Conservation (phyloP, 139 green algal species). For the Picochlorum sp. region DNA sequence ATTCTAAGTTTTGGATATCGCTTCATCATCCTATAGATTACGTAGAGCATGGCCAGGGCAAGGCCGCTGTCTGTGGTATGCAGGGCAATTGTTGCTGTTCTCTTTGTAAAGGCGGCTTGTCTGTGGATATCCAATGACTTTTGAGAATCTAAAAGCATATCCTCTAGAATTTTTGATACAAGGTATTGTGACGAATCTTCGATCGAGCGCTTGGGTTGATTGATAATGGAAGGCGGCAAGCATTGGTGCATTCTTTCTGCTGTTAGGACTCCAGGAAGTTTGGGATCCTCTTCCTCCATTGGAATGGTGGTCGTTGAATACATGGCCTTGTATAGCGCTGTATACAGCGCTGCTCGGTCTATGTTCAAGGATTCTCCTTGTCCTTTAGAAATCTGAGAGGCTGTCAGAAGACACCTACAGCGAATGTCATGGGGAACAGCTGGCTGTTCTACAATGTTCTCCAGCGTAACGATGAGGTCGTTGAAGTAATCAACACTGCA, state of each 20-base stretch:
- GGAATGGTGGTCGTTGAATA: slow-evolving; percentile 24
- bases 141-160: slow-evolving; percentile 21
- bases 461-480: slow-evolving; percentile 47
- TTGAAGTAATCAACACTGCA: slow-evolving; percentile 68
- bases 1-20: slow-evolving; percentile 43
- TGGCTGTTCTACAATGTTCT: slow-evolving; percentile 36
- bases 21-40: slow-evolving; percentile 38
- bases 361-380: slow-evolving; percentile 62
- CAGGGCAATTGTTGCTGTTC: slow-evolving; percentile 21
- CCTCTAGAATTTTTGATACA: slow-evolving; percentile 9
- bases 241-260: not conserved
- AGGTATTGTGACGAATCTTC: not conserved
- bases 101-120: slow-evolving; percentile 42
- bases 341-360: slow-evolving; percentile 51
- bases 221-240: not conserved
- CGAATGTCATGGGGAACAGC: slow-evolving; percentile 50
- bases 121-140: slow-evolving; percentile 41
- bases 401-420: slow-evolving; percentile 48
- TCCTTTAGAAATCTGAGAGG: slow-evolving; percentile 42
- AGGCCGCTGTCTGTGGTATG: slow-evolving; percentile 15
- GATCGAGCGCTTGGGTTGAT: not conserved
- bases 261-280: not conserved
- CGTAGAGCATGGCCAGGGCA: slow-evolving; percentile 26
- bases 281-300: slow-evolving; percentile 20
- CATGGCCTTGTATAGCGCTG: slow-evolving; percentile 46